These are phyloP conservation scores for Sporobolus alterniflorus DNA, from an alignment of 202 grass and related monocot species.

Conservation along the genomic window DNA sequence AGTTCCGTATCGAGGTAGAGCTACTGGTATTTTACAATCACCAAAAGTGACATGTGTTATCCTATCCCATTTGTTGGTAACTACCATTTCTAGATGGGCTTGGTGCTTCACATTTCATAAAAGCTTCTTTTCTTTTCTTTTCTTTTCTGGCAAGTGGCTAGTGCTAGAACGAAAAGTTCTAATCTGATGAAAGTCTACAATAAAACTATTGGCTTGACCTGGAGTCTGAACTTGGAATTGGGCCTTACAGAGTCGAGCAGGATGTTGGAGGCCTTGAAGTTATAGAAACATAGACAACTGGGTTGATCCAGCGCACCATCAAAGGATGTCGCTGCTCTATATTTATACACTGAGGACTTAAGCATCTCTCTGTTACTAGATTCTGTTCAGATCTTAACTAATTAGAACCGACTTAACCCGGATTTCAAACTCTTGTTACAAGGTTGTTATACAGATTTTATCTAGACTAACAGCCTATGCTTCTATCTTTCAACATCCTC, in stretches of 20 bases:
- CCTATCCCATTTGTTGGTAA: slow-evolving; percentile 21
- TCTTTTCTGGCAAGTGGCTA: neutral
- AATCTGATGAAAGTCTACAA: neutral
- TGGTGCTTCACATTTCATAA: slow-evolving; percentile 23
- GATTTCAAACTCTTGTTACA: too few species aligned
- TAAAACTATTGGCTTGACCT: neutral
- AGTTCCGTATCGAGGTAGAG: too few species aligned
- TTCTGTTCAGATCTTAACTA: too few species aligned
- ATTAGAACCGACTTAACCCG: too few species aligned
- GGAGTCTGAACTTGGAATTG: neutral
- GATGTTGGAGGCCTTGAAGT: slow-evolving; percentile 97
- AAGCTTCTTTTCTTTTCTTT: neutral
- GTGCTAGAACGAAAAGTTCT: neutral
- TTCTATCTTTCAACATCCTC: too few species aligned
- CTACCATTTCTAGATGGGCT: slow-evolving; percentile 3
- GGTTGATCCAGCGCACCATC: too few species aligned
- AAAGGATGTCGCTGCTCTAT: too few species aligned
- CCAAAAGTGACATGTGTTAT: neutral
- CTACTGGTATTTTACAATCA: neutral
- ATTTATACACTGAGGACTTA: too few species aligned
- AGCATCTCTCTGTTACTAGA: too few species aligned
- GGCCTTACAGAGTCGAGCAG: slow-evolving; percentile 74
- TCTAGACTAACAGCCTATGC: too few species aligned
- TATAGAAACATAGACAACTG: slow-evolving; percentile 88
- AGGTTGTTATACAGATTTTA: too few species aligned